These are phyloP conservation scores for Coemansia sp. DNA, from an alignment of 192 early-diverging fungal species.

Conservation along the genomic window DNA sequence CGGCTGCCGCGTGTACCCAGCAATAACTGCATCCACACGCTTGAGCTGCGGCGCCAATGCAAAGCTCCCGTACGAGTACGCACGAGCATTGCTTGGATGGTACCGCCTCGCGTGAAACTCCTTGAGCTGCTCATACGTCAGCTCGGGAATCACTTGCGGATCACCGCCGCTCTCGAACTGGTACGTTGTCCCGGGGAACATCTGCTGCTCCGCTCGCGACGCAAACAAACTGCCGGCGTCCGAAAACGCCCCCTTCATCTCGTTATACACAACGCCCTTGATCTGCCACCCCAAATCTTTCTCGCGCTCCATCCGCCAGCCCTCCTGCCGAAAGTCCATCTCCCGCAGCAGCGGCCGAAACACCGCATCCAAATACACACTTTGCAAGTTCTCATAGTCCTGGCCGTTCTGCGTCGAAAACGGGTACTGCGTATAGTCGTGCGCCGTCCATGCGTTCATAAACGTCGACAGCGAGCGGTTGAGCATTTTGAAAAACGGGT, in stretches of 20 bases:
- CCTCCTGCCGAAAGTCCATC: slow-evolving; percentile 91
- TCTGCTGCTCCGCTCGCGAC: slow-evolving; percentile 70
- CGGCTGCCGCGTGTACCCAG: slow-evolving; percentile 54
- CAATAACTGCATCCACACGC: slow-evolving; percentile 66
- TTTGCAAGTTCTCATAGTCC: slow-evolving; percentile 88
- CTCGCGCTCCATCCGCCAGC: slow-evolving; percentile 88
- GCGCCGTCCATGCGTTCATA: slow-evolving; percentile 95
- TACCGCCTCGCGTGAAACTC: slow-evolving; percentile 84
- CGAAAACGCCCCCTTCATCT: slow-evolving; percentile 93
- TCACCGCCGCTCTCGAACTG: slow-evolving; percentile 86
- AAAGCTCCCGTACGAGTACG: slow-evolving; percentile 90
- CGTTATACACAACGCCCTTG: slow-evolving; percentile 97
- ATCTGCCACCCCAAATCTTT: slow-evolving; percentile 61
- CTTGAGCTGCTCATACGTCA: slow-evolving; percentile 80
- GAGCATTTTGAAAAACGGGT: slow-evolving; percentile 99
- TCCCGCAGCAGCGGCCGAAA: slow-evolving; percentile 79
- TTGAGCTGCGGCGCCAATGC: slow-evolving; percentile 72
- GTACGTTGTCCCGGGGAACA: slow-evolving; percentile 86
- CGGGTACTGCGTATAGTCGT: slow-evolving; percentile 89
- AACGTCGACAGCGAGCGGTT: slow-evolving; percentile 93
- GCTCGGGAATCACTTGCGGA: slow-evolving; percentile 79
- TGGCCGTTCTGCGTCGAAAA: slow-evolving; percentile 86
- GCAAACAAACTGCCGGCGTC: slow-evolving; percentile 81
- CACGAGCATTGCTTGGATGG: slow-evolving; percentile 89
- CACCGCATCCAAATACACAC: slow-evolving; percentile 89